A percentile compares a stretch with the other conserved stretches of the same genome.
Evolutionary conservation across 768 basidiomycete species (phyloP).

Genomic region (Lyophyllum shimeji): DNA sequence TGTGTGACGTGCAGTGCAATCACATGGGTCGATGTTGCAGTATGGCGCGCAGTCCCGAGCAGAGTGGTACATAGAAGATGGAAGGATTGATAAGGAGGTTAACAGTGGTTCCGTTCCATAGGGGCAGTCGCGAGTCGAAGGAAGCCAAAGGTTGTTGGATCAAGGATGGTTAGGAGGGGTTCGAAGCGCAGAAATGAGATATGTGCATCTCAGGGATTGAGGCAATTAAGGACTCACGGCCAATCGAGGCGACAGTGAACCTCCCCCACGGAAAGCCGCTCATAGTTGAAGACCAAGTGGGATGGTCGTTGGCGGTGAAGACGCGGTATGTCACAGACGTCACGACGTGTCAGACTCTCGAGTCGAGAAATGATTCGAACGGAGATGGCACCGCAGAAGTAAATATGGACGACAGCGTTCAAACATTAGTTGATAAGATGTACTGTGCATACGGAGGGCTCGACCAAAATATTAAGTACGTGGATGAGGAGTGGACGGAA

Average conservation of each 20-base stretch:
- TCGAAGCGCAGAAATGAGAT: background rate
- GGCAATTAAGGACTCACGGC: conserved; percentile 39
- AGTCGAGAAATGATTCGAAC: no score
- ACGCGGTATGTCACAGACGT: conserved; percentile 14
- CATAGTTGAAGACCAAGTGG: conserved; percentile 28
- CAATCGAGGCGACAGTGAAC: conserved; percentile 43
- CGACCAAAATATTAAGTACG: conserved; percentile 1
- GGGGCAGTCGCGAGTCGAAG: background rate
- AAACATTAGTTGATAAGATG: background rate
- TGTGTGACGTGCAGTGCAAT: conserved; percentile 2
- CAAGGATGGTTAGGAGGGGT: conserved; percentile 4
- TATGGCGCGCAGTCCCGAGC: background rate
- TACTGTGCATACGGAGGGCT: background rate
- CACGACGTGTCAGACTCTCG: background rate
- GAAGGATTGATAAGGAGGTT: conserved; percentile 2
- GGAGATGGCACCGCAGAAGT: background rate
- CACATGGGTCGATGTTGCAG: conserved; percentile 9
- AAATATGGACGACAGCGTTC: background rate
- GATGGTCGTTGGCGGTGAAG: conserved; percentile 1
- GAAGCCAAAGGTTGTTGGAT: conserved; percentile 4
- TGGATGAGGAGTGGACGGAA: background rate
- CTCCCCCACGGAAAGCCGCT: conserved; percentile 58
- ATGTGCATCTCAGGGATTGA: background rate
- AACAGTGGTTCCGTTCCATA: conserved; percentile 3
- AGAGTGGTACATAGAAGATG: background rate